Evolutionary conservation across 2,329 filamentous ascomycete genomes (phyloP).

Genomic region (Macrophomina tecta): DNA sequence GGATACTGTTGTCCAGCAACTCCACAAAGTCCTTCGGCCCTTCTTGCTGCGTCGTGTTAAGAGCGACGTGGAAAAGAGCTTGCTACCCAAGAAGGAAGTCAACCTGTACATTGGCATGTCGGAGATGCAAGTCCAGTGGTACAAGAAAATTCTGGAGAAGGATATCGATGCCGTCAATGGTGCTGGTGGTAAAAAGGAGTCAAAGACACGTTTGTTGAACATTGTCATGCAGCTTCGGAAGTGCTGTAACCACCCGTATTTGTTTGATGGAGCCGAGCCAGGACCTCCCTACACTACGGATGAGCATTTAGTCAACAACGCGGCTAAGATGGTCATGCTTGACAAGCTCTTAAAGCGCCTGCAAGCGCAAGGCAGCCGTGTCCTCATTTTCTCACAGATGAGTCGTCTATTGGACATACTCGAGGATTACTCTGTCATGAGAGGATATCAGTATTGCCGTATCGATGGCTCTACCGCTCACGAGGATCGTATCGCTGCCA

Average conservation of each 20-base stretch:
- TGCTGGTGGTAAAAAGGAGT: conserved; percentile 93
- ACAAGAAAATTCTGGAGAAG: conserved; percentile 98
- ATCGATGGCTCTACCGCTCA: conserved; percentile 97
- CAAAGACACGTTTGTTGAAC: conserved; percentile 94
- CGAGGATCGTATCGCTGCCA: conserved; percentile 95
- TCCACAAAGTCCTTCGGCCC: conserved; percentile 89
- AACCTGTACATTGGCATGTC: conserved; percentile 98
- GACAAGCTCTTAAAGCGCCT: conserved; percentile 88
- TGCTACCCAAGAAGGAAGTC: conserved; percentile 95
- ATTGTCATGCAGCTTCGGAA: conserved; percentile 99
- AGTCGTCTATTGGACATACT: conserved; percentile 95
- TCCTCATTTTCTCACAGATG: conserved; percentile 99
- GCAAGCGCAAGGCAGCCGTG: conserved; percentile 84
- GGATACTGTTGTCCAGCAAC: conserved; percentile 92
- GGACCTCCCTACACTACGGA: conserved; percentile 98
- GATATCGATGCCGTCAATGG: conserved; percentile 99
- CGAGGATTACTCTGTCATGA: conserved; percentile 97
- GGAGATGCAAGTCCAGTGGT: conserved; percentile 99
- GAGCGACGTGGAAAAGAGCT: conserved; percentile 95
- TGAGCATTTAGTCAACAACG: conserved; percentile 90
- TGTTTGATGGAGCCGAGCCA: conserved; percentile 96
- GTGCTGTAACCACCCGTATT: conserved; percentile 97
- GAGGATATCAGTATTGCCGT: conserved; percentile 92
- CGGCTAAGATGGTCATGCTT: conserved; percentile 96
- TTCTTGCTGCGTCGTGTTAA: conserved; percentile 97